Evolutionary conservation across 306 rosid genomes (phyloP), one percentile per base, ranked within the genome.

Genomic region (Biancaea sappan): DNA sequence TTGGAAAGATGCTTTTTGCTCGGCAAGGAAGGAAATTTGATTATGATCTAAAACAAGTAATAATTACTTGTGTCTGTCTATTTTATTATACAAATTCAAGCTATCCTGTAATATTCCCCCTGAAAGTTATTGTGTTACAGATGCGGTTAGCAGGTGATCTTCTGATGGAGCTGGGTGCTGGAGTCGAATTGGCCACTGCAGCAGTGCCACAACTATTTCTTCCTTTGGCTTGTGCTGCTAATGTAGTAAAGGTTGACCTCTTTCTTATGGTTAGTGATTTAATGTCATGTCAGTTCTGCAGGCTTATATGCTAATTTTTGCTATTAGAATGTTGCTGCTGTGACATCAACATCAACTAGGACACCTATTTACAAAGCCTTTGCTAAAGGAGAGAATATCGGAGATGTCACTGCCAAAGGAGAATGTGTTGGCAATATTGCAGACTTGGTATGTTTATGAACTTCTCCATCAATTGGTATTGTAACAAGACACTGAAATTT

Each of bases 341-440:
- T 94, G 52, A 94, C 99, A 66, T 94, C 99, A 75, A 94, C 99
- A 51, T 94, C 99, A 41, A 94, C 99, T 35, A 91, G 99, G 34
- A 94, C 99, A 31, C 99, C 99, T 9, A 94, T 94, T 79, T 94
- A 94, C 87, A 94, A 94, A 79, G 99, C 99, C 40, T 94, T 94
- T 84, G 99, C 99, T 72, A 90, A 82, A 86, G 99, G 99, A 82
- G 99, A 94, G 75, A 94, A 94, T 82, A 94, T 94, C 11, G 99
- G 99, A 63, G 99, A 94, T 79, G 99, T 94, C 80, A 94, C 99
- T 52, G 99, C 97, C 58, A 94, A 94, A 82, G 99, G 99, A 77
- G 99, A 94, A 85, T 94, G 98, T 79, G 97, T 94, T 62, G 96
- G 99, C 65, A 94, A 94, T 82, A 80, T 94, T 79, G 98, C 99